Evolutionary conservation across 306 rosid genomes (phyloP).

Genomic region (Cicer cuneatum): DNA sequence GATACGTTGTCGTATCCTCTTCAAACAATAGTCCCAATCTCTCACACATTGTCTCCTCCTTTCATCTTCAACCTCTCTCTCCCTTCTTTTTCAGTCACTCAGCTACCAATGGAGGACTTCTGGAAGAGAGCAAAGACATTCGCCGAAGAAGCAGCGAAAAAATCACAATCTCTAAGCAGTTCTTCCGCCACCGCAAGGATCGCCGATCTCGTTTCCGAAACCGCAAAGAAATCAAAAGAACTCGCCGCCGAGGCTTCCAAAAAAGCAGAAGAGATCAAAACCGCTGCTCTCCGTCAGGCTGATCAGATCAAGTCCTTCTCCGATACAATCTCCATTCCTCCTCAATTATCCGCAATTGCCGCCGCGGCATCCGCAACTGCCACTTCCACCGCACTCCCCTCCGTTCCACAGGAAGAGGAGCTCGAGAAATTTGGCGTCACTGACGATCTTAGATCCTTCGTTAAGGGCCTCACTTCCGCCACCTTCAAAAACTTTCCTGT

Average conservation of each 20-base stretch:
- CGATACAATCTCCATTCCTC: constrained; percentile 71
- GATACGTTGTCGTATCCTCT: not conserved
- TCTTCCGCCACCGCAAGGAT: constrained; percentile 67
- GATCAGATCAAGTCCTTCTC: constrained; percentile 92
- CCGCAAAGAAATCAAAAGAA: constrained; percentile 89
- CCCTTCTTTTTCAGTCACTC: constrained; percentile 7
- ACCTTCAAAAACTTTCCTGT: constrained; percentile 86
- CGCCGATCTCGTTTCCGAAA: constrained; percentile 93
- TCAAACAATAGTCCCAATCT: constrained; percentile 13
- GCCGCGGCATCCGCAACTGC: constrained; percentile 30
- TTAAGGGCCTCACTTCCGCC: constrained; percentile 82
- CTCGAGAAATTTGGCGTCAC: constrained; percentile 71
- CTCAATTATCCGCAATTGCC: constrained; percentile 63
- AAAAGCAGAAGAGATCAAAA: constrained; percentile 79
- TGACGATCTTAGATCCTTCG: constrained; percentile 86
- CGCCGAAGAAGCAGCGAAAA: constrained; percentile 97
- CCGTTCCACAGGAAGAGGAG: constrained; percentile 54
- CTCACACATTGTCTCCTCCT: not conserved
- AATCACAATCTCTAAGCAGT: constrained; percentile 62
- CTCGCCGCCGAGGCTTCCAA: constrained; percentile 97
- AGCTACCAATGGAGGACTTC: constrained; percentile 70
- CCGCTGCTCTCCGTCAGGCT: constrained; percentile 74
- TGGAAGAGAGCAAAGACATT: constrained; percentile 89
- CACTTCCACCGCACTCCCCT: constrained; percentile 35
- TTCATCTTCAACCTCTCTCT: not conserved